phyloP scores from a whole-genome alignment of 352 stramenopile species.

The Sclerospora graminicola region DNA sequence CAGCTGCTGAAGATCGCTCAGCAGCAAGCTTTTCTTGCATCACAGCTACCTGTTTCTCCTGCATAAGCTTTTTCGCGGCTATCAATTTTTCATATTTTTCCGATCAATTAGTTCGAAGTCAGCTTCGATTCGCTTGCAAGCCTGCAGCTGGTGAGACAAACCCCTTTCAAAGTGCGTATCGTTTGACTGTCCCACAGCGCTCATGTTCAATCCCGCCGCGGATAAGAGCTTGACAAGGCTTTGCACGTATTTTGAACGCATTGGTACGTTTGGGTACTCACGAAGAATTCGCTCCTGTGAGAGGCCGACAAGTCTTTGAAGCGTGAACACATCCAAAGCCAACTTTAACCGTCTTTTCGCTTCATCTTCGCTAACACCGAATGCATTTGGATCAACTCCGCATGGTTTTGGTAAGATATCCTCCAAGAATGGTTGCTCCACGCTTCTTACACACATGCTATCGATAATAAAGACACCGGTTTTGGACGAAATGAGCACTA shows the following conservation, averaged over 20 bases:
- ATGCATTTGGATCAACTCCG: conserved; percentile 5
- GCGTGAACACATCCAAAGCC: conserved; percentile 44
- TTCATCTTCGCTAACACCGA: conserved; percentile 16
- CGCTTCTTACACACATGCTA: conserved; percentile 82
- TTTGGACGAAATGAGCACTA: too few species aligned
- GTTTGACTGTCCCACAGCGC: conserved; percentile 32
- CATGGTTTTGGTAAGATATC: conserved; percentile 46
- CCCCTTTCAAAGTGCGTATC: conserved; percentile 43
- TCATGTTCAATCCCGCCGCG: conserved; percentile 48
- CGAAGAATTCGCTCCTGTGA: conserved; percentile 65
- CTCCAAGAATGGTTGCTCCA: conserved; percentile 60
- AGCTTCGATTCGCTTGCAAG: too few species aligned
- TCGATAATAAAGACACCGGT: too few species aligned
- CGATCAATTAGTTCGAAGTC: too few species aligned
- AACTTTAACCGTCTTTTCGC: conserved; percentile 20
- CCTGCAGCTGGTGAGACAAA: conserved; percentile 23
- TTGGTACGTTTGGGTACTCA: conserved; percentile 60
- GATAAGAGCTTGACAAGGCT: too few species aligned
- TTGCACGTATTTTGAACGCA: conserved; percentile 81
- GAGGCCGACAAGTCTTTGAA: conserved; percentile 64
- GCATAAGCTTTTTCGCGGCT: conserved; percentile 41
- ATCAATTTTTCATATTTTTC: conserved; percentile 56
- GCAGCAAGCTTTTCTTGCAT: conserved; percentile 35
- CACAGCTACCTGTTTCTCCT: conserved; percentile 28
- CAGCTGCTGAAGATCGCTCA: conserved; percentile 25